Base-by-base conservation (phyloP, 2,329 filamentous ascomycete species). In the Fusarium buxicola region DNA sequence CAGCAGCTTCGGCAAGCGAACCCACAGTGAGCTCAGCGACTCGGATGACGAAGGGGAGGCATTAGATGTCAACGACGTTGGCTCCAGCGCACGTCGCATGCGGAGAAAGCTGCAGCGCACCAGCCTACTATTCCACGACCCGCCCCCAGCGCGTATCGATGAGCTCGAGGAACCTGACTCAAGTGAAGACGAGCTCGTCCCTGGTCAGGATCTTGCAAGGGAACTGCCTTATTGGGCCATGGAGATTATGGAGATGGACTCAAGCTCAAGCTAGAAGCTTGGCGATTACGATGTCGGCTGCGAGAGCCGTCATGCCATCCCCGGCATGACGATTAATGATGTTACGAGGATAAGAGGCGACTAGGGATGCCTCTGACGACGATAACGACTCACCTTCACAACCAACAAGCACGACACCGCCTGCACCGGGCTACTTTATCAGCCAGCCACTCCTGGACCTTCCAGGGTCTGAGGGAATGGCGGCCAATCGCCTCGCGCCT, bases 1-100 rank as follows among this genome's bases (percentile, higher is more conserved):
- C 41, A 84, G 82, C 64, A 84, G 82, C 71, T 81, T 84, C 50
- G 81, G 82, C 62, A 85, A 85, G 74, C 77, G 83, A 32, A 84
- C 82, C 24, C 80, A 84, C 62, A 83, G 79, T 68, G 83, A 85
- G 69, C 78, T 83, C 53, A 83, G 81, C 69, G 83, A 83, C 60
- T 81, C 80, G 8, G 82, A 83, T 58, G 73, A 77, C 54, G 74
- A 78, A 11, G 77, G 77, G 36, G 69, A 76, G 12, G 74, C 74
- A 15, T 73, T 76, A 34, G 80, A 82, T 32, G 75, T 74, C 50
- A 76, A 77, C 48, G 76, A 78, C 16, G 76, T 76, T 9, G 81
- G 80, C 12, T 81, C 78, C 12, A 82, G 80, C 60, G 81, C 82
- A 9, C 78, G 81, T 16, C 78, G 81, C 25, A 73, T 83, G 56